Conservation (phyloP, 805 yeast genomes). For the Yamadazyma tumulicola region DNA sequence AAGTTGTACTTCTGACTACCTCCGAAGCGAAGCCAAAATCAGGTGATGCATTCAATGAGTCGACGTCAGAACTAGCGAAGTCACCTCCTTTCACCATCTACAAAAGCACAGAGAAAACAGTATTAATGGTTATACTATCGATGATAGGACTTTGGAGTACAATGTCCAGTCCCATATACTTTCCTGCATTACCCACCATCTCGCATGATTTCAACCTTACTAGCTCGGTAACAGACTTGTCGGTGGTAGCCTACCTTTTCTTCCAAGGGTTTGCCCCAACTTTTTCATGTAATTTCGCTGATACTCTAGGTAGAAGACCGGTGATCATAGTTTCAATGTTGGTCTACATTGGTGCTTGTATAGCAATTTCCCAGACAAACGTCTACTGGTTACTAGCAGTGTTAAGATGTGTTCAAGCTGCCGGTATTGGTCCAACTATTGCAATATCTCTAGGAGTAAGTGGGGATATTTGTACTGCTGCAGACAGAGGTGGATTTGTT, state of each 20-base stretch:
- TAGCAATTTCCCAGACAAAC: slow-evolving; percentile 61
- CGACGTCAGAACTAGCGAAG: too few relatives aligned
- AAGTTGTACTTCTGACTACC: too few relatives aligned
- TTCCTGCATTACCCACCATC: slow-evolving; percentile 67
- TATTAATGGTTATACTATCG: slow-evolving; percentile 40
- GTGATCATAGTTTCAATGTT: slow-evolving; percentile 51
- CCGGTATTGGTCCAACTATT: slow-evolving; percentile 72
- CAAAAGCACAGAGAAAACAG: slow-evolving; percentile 34
- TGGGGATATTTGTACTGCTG: slow-evolving; percentile 67
- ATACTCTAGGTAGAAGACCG: slow-evolving; percentile 70
- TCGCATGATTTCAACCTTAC: slow-evolving; percentile 52
- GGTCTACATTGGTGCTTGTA: slow-evolving; percentile 56
- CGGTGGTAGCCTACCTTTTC: slow-evolving; percentile 73
- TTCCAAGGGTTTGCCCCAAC: slow-evolving; percentile 79
- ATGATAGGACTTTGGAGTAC: slow-evolving; percentile 63
- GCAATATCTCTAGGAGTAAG: slow-evolving; percentile 67
- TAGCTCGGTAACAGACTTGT: slow-evolving; percentile 58
- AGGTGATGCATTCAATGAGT: too few relatives aligned
- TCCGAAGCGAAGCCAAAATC: too few relatives aligned
- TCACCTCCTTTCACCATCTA: slow-evolving; percentile 44
- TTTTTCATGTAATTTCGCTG: slow-evolving; percentile 65
- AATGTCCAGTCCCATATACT: slow-evolving; percentile 71
- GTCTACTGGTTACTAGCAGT: slow-evolving; percentile 61
- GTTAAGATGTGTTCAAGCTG: slow-evolving; percentile 72
- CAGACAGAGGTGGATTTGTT: slow-evolving; percentile 66